These are phyloP conservation scores for Huntiella savannae DNA, from an alignment of 2,329 filamentous ascomycete species.

Conservation along the genomic window DNA sequence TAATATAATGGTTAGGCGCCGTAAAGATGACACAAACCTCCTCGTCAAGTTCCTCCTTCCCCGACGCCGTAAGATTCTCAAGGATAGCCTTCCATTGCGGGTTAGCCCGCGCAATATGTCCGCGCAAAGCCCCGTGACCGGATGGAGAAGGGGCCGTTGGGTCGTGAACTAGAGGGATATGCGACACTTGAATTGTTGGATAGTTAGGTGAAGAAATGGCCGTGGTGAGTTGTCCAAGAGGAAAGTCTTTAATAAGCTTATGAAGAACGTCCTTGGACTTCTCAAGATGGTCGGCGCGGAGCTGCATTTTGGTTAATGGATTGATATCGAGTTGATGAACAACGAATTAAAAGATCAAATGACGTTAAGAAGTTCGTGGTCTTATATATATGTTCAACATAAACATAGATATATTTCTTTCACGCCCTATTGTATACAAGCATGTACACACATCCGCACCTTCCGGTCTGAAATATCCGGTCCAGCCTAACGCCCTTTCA, in stretches of 20 bases:
- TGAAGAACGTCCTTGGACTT: conserved; percentile 28
- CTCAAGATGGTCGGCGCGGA: conserved; percentile 35
- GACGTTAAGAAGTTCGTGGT: too few species aligned
- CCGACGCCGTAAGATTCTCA: conserved; percentile 19
- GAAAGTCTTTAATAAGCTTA: conserved; percentile 37
- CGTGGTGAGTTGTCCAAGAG: conserved; percentile 44
- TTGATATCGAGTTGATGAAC: background rate
- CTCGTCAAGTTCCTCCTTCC: conserved; percentile 21
- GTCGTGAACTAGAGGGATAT: conserved; percentile 42
- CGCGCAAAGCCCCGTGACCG: conserved; percentile 30
- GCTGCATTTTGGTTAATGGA: conserved; percentile 30
- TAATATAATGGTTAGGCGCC: conserved; percentile 42
- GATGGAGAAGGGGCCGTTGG: conserved; percentile 23
- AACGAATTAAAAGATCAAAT: too few species aligned
- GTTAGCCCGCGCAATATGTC: conserved; percentile 43
- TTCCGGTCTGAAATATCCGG: too few species aligned
- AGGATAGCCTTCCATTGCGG: conserved; percentile 44
- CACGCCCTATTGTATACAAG: too few species aligned
- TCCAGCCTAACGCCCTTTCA: too few species aligned
- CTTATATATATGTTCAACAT: too few species aligned
- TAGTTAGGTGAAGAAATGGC: conserved; percentile 31
- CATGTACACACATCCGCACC: too few species aligned
- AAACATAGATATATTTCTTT: too few species aligned
- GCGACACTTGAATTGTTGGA: conserved; percentile 36
- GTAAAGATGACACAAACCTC: conserved; percentile 48